Evolutionary conservation across 169 alveolate genomes (phyloP).

Genomic region (Eimeria tenella): DNA sequence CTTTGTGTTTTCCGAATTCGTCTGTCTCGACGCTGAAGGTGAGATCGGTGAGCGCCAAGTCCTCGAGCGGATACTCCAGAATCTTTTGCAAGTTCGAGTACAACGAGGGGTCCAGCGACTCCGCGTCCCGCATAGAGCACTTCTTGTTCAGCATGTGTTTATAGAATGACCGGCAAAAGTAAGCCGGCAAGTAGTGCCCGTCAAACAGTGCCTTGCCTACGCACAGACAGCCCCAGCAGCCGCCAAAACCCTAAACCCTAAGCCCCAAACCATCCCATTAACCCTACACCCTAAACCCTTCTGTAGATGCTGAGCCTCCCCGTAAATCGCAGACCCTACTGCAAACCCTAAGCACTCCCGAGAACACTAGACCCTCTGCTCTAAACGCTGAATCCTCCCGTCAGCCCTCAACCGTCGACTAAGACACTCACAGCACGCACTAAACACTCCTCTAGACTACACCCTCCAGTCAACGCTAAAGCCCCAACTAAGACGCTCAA

Average conservation of each 20-base stretch:
- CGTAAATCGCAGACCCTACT: conserved; percentile 86
- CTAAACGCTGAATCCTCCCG: too few relatives aligned
- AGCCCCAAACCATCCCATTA: too few relatives aligned
- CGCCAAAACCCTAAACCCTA: too few relatives aligned
- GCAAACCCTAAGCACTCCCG: too few relatives aligned
- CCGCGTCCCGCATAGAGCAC: conserved; percentile 97
- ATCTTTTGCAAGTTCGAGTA: conserved; percentile 96
- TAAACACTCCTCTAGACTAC: too few relatives aligned
- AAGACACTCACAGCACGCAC: too few relatives aligned
- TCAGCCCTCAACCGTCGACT: too few relatives aligned
- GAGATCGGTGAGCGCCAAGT: conserved; percentile 90
- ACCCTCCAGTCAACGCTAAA: too few relatives aligned
- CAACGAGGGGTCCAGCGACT: conserved; percentile 98
- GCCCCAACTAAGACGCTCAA: too few relatives aligned
- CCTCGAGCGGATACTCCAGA: conserved; percentile 94
- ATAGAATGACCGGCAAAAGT: conserved; percentile 98
- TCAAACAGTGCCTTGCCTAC: conserved; percentile 96
- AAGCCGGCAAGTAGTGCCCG: conserved; percentile 97
- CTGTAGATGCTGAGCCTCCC: conserved; percentile 87
- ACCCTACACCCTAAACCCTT: too few relatives aligned
- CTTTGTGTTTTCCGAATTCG: conserved; percentile 96
- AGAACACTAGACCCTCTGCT: too few relatives aligned
- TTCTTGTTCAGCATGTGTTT: conserved; percentile 98
- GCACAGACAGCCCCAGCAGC: conserved; percentile 83
- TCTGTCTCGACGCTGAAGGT: conserved; percentile 94